Evolutionary conservation across 1,284 basidiomycete species (phyloP), one percentile per base, ranked within the genome.

Genomic region (Dichomitus squalens): DNA sequence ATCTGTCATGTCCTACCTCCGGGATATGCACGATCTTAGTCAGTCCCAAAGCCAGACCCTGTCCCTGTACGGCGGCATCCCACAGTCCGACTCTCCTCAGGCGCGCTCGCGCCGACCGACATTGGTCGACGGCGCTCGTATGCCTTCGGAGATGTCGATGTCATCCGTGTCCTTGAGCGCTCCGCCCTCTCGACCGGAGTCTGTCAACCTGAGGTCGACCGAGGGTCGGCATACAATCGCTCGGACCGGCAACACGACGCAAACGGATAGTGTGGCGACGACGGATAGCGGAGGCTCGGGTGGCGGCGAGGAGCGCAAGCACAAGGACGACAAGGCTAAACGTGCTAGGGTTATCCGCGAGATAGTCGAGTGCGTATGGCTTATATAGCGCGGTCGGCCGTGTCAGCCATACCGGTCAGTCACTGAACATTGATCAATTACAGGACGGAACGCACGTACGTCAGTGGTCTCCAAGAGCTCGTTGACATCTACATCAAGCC

Each of bases 401-500:
- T 16, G 23, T 48, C 31, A 23, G 55, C 18, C 31, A n/a, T n/a
- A 11, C 11, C 36, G 7, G 36, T n/a, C n/a, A n/a, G n/a, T 55
- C 41, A 57, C 56, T 72, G 33, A 18, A 66, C 36, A 40, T 25
- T 50, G 33, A 29, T 53, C 54, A 34, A 1, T 56, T 69, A 65
- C 68, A 93, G 91, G 67, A 98, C 96, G 41, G 96, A 99, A 74
- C 84, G 93, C 61, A 96, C 96, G 1, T 99, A 99, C 73, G 93
- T 98, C 56, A 91, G 91, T 65, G 92, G 93, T 12, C 76, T 99
- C 21, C 87, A 92, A 70, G 96, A 98, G 73, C 83, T 99, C 25
- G 87, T 96, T 50, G 92, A 96, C 58, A 97, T 99, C 60, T 99
- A 99, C 71, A 92, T 99, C 74, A 88, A 86, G 66, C 94, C 95